Base-by-base conservation (phyloP, 257 asterid species). In the Solanum pimpinellifolium region DNA sequence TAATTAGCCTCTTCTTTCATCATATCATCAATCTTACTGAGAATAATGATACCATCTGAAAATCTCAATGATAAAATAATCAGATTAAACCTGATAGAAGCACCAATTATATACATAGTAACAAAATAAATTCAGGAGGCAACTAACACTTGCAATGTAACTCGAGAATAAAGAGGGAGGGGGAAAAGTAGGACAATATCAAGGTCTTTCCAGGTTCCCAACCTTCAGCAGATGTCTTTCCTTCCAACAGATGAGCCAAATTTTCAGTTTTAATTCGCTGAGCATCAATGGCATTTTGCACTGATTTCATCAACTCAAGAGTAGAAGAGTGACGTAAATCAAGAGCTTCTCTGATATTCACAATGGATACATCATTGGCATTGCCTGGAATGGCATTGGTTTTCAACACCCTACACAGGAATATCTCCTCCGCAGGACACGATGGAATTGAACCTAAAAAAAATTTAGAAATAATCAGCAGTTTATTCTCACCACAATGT, bases 351-450 rank as follows among this genome's bases (percentile, higher is more conserved):
- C 91, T 90, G 81, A 94, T 92, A 91, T 72, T 90, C 88, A 69
- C 91, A 88, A 87, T 69, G 68, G 93, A 86, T 83, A 86, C 96
- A 89, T 89, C 91, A 88, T 85, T 78, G 86, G 89, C 92, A 85
- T 83, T 85, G 90, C 92, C 87, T 69, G 90, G 87, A 66, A 91
- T 84, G 33, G 88, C 85, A 66, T 92, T 90, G 72, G 90, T 90
- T 82, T 90, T 93, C 49, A 97, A 92, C 88, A 97, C 91, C 91
- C 98, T 93, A 90, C 96, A 94, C 73, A 95, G 92, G 90, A 97
- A 97, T 78, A 97, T 90, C 86, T 95, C 99, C 93, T 95, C 98
- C 87, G 94, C 91, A 88, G 94, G 95, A 90, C 98, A 94, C 49
- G 94, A 91, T 44, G 99, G 98, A 83, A 97, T 91, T 84, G 92